Conservation (phyloP, 352 stramenopile species). For the Phytopythium chamaehyphon region DNA sequence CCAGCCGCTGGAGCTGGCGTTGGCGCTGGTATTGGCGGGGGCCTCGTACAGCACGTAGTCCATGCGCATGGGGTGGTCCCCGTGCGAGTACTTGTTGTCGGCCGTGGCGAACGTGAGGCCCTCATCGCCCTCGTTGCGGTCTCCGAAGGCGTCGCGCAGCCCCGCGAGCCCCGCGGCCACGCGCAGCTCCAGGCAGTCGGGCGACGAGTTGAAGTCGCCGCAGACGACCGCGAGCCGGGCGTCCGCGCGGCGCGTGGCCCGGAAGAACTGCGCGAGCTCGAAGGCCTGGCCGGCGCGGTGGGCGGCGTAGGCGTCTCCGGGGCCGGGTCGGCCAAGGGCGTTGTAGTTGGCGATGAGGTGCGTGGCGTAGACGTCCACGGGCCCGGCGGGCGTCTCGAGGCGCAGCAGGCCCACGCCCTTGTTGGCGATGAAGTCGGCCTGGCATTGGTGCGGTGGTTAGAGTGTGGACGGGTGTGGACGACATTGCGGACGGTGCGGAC, state of each 20-base stretch:
- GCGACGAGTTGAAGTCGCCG: conserved; percentile 80
- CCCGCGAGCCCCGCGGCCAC: conserved; percentile 45
- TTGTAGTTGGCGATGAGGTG: conserved; percentile 83
- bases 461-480: no score
- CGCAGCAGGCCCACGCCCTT: conserved; percentile 69
- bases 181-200: conserved; percentile 64
- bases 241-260: conserved; percentile 43
- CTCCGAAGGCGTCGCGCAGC: conserved; percentile 65
- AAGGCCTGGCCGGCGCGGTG: conserved; percentile 66
- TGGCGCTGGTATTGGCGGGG: conserved; percentile 2
- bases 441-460: no score
- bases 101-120: conserved; percentile 70
- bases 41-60: conserved; percentile 82
- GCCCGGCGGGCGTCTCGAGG: conserved; percentile 48
- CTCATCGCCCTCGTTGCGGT: conserved; percentile 50
- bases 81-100: conserved; percentile 80
- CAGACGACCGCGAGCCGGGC: conserved; percentile 49
- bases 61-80: conserved; percentile 82
- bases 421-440: conserved; percentile 78
- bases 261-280: conserved; percentile 71
- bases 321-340: conserved; percentile 52
- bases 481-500: no score
- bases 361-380: conserved; percentile 76
- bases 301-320: conserved; percentile 60
- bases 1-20: conserved; percentile 21